Evolutionary conservation across 106 monocot species (phyloP).

Genomic region (Dioscorea alata): DNA sequence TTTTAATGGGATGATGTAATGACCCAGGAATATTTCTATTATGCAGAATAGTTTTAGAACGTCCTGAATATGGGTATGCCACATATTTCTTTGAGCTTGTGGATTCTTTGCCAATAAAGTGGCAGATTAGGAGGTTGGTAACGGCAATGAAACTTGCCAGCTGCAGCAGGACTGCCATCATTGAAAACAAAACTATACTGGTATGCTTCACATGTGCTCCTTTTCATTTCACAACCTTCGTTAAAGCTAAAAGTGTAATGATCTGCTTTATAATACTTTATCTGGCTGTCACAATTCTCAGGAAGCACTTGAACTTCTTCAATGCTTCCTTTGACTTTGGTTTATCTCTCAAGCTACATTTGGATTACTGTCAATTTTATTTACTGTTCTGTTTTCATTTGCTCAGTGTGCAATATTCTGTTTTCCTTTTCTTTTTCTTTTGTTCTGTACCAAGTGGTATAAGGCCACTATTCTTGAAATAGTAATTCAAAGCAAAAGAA

Average conservation of each 20-base stretch:
- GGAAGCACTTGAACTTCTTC: no score
- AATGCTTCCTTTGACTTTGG: no score
- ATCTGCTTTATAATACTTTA: no score
- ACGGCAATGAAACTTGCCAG: constrained; percentile 77
- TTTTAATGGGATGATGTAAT: background rate
- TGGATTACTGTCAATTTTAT: no score
- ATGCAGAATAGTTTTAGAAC: constrained; percentile 90
- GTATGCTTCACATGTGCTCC: constrained; percentile 22
- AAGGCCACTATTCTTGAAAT: no score
- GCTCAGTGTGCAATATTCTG: no score
- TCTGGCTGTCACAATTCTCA: no score
- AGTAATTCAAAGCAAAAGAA: no score
- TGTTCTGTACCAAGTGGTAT: background rate
- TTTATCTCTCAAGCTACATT: no score
- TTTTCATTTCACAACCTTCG: background rate
- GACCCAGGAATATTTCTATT: background rate
- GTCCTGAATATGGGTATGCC: constrained; percentile 98
- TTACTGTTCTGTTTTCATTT: no score
- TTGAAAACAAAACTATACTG: constrained; percentile 79
- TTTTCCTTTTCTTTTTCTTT: background rate
- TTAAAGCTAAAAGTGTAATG: no score
- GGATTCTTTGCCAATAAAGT: constrained; percentile 59
- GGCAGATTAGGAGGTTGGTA: constrained; percentile 82
- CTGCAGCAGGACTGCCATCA: constrained; percentile 58
- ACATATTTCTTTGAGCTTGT: constrained; percentile 98